Conservation (phyloP, 345 rosid genomes). For the Lumnitzera racemosa region DNA sequence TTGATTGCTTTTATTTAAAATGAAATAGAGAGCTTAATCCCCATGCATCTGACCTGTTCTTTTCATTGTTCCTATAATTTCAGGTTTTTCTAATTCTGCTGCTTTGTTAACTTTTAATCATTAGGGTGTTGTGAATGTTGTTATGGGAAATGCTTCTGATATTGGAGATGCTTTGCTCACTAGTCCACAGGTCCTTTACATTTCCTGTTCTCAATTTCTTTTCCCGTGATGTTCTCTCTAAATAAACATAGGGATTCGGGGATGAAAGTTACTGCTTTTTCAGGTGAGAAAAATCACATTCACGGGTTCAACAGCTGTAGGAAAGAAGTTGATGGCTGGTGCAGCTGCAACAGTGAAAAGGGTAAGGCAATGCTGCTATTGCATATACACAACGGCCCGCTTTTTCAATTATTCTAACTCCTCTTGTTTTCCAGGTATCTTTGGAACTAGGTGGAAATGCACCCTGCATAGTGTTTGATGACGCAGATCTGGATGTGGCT, state of each 20-base stretch:
- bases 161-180: slow-evolving; percentile 79
- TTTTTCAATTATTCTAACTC: slow-evolving; percentile 5
- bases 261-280: slow-evolving; percentile 11
- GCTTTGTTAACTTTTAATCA: slow-evolving; percentile 12
- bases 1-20: no score
- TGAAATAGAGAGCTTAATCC: no score
- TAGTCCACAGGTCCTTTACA: slow-evolving; percentile 57
- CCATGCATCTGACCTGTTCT: no score
- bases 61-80: slow-evolving; percentile 6
- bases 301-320: slow-evolving; percentile 96
- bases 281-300: slow-evolving; percentile 93
- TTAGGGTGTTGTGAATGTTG: slow-evolving; percentile 80
- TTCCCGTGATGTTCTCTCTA: slow-evolving; percentile 8
- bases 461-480: slow-evolving; percentile 94
- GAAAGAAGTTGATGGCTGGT: slow-evolving; percentile 96
- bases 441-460: slow-evolving; percentile 98
- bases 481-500: slow-evolving; percentile 88
- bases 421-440: slow-evolving; percentile 44
- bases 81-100: no score
- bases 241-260: background rate
- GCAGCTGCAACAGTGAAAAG: slow-evolving; percentile 90
- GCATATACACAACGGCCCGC: background rate
- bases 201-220: slow-evolving; percentile 6
- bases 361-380: slow-evolving; percentile 33
- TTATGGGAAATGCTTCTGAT: slow-evolving; percentile 85